Base-by-base conservation (phyloP, 345 rosid species). In the Raphanus raphanistrum region DNA sequence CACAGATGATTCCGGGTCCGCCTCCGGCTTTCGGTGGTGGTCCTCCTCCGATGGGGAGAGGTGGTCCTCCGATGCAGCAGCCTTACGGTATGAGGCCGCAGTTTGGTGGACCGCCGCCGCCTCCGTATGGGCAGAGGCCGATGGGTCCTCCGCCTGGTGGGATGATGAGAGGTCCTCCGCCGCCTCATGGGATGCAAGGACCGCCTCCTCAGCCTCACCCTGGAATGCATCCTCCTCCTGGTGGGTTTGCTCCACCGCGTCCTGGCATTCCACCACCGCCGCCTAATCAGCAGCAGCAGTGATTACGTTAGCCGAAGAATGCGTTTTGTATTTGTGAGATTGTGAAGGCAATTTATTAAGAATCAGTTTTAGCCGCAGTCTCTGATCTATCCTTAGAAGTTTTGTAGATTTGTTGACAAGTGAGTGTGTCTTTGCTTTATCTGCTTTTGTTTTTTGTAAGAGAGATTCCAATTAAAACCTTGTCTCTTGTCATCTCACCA, bases 151-250 rank as follows among this genome's bases (percentile, higher is more conserved):
- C 89, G 2, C 98, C 89, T 1, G n/a, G n/a, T n/a, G n/a, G n/a
- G n/a, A 90, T 89, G 94, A 95, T 92, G 98, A 90, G 97, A 71
- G 96, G 94, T 45, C 93, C 97, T 0, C 87, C 82, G 0, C 96
- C 93, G 52, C 52, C 52, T 6, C 88, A 82, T 48, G 97, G 97
- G 35, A 89, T 94, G 97, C 94, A 88, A 66, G 85, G 65, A 61
- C 65, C 75, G 11, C 31, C 31, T 27, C 94, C 88, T 43, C 98
- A 90, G 0, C 93, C 93, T 33, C 92, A 98, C 29, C 97, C 97
- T 43, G 99, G 97, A 63, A 92, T 92, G 97, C 96, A 97, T 0
- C 98, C 95, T 36, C 97, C 98, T 0, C 96, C 97, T 48, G 96
- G 93, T 10, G 92, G 92, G 27, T 89, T 75, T 65, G 94, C 89